These are phyloP conservation scores for Botrytis aclada DNA, from an alignment of 2,329 filamentous ascomycete species.

Conservation along the genomic window DNA sequence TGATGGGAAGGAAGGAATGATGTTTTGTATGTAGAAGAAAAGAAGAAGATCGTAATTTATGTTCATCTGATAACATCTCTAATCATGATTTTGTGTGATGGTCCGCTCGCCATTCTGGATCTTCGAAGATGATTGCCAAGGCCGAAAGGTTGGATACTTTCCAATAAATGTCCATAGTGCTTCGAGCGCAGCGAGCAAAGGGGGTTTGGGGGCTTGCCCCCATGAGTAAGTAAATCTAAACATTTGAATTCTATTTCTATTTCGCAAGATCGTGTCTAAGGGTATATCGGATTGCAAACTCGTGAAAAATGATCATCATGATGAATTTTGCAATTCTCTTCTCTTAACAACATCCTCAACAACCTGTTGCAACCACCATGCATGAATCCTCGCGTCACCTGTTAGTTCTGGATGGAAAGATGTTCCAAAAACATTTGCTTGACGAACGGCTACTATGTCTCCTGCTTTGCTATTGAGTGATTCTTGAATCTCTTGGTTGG, in stretches of 20 bases:
- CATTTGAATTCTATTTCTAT: neutral
- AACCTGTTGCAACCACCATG: constrained; percentile 86
- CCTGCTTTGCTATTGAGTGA: constrained; percentile 46
- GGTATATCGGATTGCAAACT: neutral
- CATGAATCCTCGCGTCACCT: constrained; percentile 80
- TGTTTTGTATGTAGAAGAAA: neutral
- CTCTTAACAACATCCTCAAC: constrained; percentile 39
- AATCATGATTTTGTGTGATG: neutral
- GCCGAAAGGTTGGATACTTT: neutral
- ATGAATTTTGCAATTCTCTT: constrained; percentile 5
- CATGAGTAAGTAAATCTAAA: neutral
- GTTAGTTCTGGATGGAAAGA: constrained; percentile 97
- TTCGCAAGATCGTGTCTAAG: neutral
- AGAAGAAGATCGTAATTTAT: rapidly evolving
- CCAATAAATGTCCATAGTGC: too few relatives aligned
- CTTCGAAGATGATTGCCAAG: neutral
- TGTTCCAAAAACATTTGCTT: constrained; percentile 89
- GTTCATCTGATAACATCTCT: too few relatives aligned
- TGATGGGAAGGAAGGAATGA: neutral
- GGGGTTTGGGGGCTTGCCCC: too few relatives aligned
- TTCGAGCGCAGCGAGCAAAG: neutral
- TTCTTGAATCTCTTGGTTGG: constrained; percentile 32
- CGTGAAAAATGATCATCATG: neutral
- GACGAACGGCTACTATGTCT: constrained; percentile 83
- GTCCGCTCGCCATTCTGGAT: neutral